phyloP scores from a whole-genome alignment of 805 yeast species.

The Middelhovenomyces tepae region DNA sequence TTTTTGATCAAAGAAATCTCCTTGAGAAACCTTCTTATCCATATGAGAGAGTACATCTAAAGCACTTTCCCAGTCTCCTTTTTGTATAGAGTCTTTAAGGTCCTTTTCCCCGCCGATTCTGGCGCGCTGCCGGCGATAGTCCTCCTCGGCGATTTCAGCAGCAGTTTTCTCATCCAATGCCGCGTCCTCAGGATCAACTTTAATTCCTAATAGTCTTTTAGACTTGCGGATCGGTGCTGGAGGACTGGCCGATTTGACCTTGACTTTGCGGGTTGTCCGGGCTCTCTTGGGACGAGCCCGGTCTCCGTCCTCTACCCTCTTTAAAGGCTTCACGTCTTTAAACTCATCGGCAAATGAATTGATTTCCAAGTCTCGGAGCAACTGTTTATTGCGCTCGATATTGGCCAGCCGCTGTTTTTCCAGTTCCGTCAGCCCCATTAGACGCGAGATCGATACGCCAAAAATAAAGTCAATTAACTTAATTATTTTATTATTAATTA shows the following conservation, averaged over 20 bases:
- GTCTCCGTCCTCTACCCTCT: no score
- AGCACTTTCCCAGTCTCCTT: conserved; percentile 33
- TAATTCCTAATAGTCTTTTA: conserved; percentile 65
- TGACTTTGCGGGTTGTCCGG: conserved; percentile 19
- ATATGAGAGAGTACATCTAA: conserved; percentile 21
- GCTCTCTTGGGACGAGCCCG: conserved; percentile 20
- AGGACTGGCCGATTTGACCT: conserved; percentile 16
- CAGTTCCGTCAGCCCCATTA: conserved; percentile 21
- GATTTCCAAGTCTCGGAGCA: conserved; percentile 62
- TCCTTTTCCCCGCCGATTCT: conserved; percentile 39
- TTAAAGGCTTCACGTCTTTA: conserved; percentile 39
- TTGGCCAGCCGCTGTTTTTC: conserved; percentile 27
- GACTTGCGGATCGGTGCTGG: no score
- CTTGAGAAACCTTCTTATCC: conserved; percentile 26
- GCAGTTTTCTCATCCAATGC: conserved; percentile 27
- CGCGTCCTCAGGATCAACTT: conserved; percentile 43
- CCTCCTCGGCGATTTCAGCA: conserved; percentile 32
- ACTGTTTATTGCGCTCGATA: conserved; percentile 73
- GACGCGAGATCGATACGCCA: no score
- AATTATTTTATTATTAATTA: no score
- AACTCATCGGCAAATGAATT: conserved; percentile 49
- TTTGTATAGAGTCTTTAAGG: conserved; percentile 21
- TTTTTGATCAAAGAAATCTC: conserved; percentile 28
- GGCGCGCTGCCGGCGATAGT: no score
- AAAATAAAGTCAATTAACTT: no score